Evolutionary conservation across 139 green algal species (phyloP).

Genomic region (Tetraselmis chui): DNA sequence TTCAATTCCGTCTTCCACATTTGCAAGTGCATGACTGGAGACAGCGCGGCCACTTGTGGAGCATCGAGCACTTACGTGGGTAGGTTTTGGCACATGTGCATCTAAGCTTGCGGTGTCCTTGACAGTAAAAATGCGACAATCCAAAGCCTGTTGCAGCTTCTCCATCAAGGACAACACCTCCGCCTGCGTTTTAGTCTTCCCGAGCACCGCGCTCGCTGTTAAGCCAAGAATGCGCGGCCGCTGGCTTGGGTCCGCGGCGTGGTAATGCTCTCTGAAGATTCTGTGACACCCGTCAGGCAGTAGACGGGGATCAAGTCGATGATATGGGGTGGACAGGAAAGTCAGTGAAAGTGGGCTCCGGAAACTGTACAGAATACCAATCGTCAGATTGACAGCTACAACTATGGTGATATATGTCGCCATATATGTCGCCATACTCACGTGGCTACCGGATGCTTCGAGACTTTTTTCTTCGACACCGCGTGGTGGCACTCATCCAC

Average conservation of each 20-base stretch:
- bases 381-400: too few relatives aligned
- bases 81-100: neutral
- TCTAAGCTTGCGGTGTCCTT: neutral
- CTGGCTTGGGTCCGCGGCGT: neutral
- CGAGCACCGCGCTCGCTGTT: neutral
- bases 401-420: too few relatives aligned
- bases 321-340: too few relatives aligned
- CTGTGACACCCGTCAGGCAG: too few relatives aligned
- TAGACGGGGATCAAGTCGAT: too few relatives aligned
- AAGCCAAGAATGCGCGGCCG: neutral
- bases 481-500: neutral
- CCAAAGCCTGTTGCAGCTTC: neutral
- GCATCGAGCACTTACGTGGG: neutral
- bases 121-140: neutral
- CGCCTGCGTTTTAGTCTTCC: neutral
- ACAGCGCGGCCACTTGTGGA: too few relatives aligned
- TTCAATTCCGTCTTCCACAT: too few relatives aligned
- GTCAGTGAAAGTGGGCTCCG: too few relatives aligned
- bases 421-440: too few relatives aligned
- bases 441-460: neutral
- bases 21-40: too few relatives aligned
- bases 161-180: neutral
- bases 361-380: too few relatives aligned
- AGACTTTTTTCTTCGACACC: neutral
- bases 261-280: neutral